These are phyloP conservation scores for Diaporthe humulicola DNA, from an alignment of 2,329 filamentous ascomycete species.

Conservation along the genomic window DNA sequence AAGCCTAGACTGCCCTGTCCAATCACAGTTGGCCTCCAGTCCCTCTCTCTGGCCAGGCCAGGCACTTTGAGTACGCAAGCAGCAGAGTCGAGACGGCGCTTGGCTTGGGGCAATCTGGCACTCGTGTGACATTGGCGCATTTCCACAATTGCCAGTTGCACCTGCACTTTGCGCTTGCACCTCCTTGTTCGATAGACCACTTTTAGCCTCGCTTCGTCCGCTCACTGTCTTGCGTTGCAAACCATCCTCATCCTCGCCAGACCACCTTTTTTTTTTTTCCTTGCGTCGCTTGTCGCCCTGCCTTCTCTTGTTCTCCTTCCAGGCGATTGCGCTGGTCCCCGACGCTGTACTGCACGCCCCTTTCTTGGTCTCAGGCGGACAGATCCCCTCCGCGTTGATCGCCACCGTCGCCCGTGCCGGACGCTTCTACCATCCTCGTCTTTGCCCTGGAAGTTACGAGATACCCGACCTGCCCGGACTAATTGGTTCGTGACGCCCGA, in stretches of 20 bases:
- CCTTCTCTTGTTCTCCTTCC: background rate
- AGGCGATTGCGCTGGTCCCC: constrained; percentile 3
- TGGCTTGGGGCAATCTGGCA: constrained; percentile 31
- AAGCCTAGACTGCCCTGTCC: background rate
- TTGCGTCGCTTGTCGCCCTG: constrained; percentile 29
- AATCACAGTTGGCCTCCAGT: background rate
- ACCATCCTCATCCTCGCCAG: constrained; percentile 14
- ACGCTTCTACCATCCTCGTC: constrained; percentile 16
- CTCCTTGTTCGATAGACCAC: constrained; percentile 26
- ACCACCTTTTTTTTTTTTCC: constrained; percentile 5
- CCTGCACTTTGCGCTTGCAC: constrained; percentile 5
- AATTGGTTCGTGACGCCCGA: constrained; percentile 10
- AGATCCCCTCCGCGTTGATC: constrained; percentile 29
- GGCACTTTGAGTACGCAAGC: constrained; percentile 4
- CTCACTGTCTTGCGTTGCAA: constrained; percentile 18
- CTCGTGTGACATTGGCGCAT: constrained; percentile 29
- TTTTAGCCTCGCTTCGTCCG: constrained; percentile 24
- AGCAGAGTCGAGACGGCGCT: constrained; percentile 19
- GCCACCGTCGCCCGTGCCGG: constrained; percentile 31
- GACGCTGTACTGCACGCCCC: constrained; percentile 20
- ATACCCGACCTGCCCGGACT: background rate
- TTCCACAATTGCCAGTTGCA: constrained; percentile 15
- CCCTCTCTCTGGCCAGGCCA: background rate
- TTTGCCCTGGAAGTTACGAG: constrained; percentile 2
- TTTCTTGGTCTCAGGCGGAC: constrained; percentile 11